Evolutionary conservation across 1,284 basidiomycete species (phyloP), one percentile per base, ranked within the genome.

Genomic region (Austroboletus niveus): DNA sequence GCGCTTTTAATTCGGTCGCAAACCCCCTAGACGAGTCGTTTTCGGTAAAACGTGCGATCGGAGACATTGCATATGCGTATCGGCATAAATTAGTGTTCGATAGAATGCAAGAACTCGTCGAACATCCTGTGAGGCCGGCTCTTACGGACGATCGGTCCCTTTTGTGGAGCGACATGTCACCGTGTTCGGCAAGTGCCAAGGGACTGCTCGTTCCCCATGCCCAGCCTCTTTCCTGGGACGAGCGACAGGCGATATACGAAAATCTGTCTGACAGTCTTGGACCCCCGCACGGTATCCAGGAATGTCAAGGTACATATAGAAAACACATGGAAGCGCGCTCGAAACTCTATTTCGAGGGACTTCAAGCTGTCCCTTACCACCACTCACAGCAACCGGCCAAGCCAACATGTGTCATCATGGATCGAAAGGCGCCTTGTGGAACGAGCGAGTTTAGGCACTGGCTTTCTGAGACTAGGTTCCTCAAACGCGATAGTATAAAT

Each of bases 281-380:
- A 9, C 73, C 75, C 50, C 70, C 74, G 17, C 53, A 60, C 30
- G 77, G 76, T 34, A 70, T 80, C 43, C 73, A 79, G 58, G 80
- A 84, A 60, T 74, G 68, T 47, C 71, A 76, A 49, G 81, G 79
- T 31, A 75, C 76, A 5, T 84, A 84, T 62, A 72, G 71, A 54
- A 66, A 72, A 39, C 74, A 77, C 58, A 83, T 82, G 81, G 70
- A 76, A 52, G 71, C 74, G 52, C 77, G 72, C 59, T 66, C 69
- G 30, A 70, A 70, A 49, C 64, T 72, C 40, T 80, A 78, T 62
- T 79, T 75, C 53, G 68, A 75, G 46, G 65, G 66, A 1, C 62
- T 75, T 43, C 47, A 74, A 44, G 45, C 57, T 27, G 49, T 41
- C 12, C 52, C 55, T 52, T 48, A 15, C 45, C 54, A 52, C 9